Percentiles rank a stretch among this genome's conserved stretches.
Conservation (phyloP, 768 basidiomycete genomes). For the Boletus reticulatus region DNA sequence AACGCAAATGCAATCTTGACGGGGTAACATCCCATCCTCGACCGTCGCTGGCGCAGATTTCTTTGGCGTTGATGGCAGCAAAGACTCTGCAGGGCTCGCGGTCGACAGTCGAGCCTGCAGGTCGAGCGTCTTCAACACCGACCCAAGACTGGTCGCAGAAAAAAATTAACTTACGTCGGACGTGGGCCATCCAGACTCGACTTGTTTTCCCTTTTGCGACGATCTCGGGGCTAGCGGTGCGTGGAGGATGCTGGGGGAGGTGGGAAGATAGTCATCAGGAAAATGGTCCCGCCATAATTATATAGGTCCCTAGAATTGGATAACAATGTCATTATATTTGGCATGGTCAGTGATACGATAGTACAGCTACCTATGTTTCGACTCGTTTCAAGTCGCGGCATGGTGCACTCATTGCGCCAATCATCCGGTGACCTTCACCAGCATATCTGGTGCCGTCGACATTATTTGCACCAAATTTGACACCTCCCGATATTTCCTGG, state of each 20-base stretch:
- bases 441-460: too few relatives aligned
- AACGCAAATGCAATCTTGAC: constrained; percentile 33
- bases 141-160: not conserved
- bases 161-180: constrained; percentile 33
- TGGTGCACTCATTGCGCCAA: too few relatives aligned
- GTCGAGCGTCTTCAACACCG: constrained; percentile 1
- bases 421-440: too few relatives aligned
- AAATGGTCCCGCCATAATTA: too few relatives aligned
- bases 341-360: too few relatives aligned
- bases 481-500: too few relatives aligned
- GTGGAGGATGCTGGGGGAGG: constrained; percentile 22
- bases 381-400: too few relatives aligned
- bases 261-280: constrained; percentile 34
- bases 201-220: constrained; percentile 43
- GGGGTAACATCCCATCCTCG: constrained; percentile 29
- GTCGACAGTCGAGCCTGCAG: constrained; percentile 14
- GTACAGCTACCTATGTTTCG: too few relatives aligned
- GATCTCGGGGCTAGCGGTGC: constrained; percentile 34
- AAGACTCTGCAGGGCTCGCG: constrained; percentile 13
- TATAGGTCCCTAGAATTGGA: too few relatives aligned
- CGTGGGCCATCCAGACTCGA: constrained; percentile 35
- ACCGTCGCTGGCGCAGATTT: constrained; percentile 20
- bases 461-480: too few relatives aligned
- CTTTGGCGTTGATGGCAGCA: constrained; percentile 11
- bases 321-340: too few relatives aligned